These are phyloP conservation scores for Fusarium temperatum DNA, from an alignment of 2,329 filamentous ascomycete genomes.

Conservation along the genomic window DNA sequence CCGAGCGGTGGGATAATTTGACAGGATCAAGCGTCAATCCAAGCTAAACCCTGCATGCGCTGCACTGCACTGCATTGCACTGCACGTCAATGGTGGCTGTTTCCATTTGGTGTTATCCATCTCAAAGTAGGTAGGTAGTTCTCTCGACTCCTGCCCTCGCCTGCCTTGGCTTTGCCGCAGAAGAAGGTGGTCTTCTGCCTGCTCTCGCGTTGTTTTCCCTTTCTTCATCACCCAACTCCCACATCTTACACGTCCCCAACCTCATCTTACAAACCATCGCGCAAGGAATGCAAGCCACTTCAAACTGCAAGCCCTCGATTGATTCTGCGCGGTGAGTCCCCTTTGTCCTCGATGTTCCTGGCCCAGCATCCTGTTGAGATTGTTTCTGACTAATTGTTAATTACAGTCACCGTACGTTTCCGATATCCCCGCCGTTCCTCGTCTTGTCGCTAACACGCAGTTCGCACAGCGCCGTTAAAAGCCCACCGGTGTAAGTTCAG, in stretches of 20 bases:
- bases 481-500: neutral
- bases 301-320: neutral
- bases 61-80: neutral
- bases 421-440: neutral
- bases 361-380: accelerated
- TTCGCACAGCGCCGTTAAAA: accelerated
- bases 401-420: accelerated
- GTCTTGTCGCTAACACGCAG: neutral
- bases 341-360: neutral
- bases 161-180: neutral
- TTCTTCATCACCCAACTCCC: neutral
- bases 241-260: neutral
- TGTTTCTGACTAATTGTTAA: neutral
- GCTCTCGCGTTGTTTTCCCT: neutral
- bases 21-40: neutral
- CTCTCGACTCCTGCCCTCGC: neutral
- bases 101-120: neutral
- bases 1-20: neutral
- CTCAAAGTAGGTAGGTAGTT: neutral
- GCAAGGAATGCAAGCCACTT: neutral
- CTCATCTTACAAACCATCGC: neutral
- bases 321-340: neutral
- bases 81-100: neutral
- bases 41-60: neutral
- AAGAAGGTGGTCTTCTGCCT: neutral